These are phyloP conservation scores for Pseudocercospora macadamiae DNA, from an alignment of 2,329 filamentous ascomycete genomes.

Conservation along the genomic window DNA sequence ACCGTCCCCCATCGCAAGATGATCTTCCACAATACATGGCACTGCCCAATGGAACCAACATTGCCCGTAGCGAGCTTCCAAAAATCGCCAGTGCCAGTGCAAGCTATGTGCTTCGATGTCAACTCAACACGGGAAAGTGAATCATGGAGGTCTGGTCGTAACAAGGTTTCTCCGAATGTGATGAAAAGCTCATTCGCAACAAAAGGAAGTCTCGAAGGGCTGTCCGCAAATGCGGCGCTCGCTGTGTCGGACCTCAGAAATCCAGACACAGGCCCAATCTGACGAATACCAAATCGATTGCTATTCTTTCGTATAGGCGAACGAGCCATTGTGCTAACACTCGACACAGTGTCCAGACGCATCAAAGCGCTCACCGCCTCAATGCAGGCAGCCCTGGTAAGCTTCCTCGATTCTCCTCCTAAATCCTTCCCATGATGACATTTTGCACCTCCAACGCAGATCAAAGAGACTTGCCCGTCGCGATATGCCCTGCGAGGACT, in stretches of 20 bases:
- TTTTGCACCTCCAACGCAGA: neutral
- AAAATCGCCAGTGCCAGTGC: neutral
- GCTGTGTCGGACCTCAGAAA: no score
- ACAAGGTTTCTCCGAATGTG: neutral
- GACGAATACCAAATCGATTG: no score
- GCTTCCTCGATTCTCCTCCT: neutral
- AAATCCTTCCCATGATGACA: neutral
- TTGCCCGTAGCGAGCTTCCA: neutral
- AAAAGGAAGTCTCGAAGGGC: neutral
- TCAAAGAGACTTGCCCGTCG: neutral
- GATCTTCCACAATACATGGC: neutral
- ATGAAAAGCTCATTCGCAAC: neutral
- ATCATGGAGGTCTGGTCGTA: no score
- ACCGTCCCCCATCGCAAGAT: no score
- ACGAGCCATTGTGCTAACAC: no score
- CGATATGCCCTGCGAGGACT: neutral
- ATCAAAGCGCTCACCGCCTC: no score
- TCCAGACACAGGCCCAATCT: no score
- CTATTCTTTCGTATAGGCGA: no score
- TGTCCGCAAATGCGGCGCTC: neutral
- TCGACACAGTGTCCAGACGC: no score
- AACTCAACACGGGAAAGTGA: neutral
- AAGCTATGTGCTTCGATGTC: no score
- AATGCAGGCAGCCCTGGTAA: no score
- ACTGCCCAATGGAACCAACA: no score